Base-by-base conservation (phyloP, 2,329 filamentous ascomycete species). In the Calonectria henricotiae region DNA sequence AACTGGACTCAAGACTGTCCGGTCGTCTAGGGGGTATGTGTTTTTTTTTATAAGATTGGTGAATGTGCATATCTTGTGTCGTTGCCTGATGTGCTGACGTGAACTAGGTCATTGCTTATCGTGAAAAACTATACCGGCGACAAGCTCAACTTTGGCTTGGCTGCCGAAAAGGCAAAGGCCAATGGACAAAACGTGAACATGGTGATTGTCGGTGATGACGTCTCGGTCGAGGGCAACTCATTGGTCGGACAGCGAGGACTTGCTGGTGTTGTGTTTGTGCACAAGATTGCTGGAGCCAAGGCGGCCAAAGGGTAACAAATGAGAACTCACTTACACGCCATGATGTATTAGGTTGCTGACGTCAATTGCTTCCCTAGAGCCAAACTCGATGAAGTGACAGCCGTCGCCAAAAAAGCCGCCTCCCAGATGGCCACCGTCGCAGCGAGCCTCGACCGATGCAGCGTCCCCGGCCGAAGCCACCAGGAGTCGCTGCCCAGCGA, bases 71-170 rank as follows among this genome's bases (percentile, higher is more conserved):
- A 17, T n/a, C 32, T 58, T 58, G 25, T 3, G 32, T 5, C 17
- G 11, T 74, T 41, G 72, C 60, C 17, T 47, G 23, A 23, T 9
- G 1, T 7, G 2, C 49, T 39, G 20, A 63, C 60, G 9, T 32
- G 46, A 43, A 27, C 5, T 15, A 76, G 75, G 17, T 69, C 74
- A 3, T 30, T 77, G 64, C 49, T 78, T 35, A 78, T 77, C 35
- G 76, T 78, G 41, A 78, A 78, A 46, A 78, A 78, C 62, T 78
- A 78, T 62, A 78, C 76, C 0, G 76, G 76, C 23, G 76, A 78
- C 54, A 77, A 78, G 58, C 74, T 78, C 58, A 78, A 78, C 69
- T 78, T 79, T 62, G 76, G 77, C 5, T 62, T 79, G 17, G 77
- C 78, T 3, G 77, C 77, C 4, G 78, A 79, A 67, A 77, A 78